Base-by-base conservation (phyloP, 441 rosid genomes). In the Biscutella auriculata region DNA sequence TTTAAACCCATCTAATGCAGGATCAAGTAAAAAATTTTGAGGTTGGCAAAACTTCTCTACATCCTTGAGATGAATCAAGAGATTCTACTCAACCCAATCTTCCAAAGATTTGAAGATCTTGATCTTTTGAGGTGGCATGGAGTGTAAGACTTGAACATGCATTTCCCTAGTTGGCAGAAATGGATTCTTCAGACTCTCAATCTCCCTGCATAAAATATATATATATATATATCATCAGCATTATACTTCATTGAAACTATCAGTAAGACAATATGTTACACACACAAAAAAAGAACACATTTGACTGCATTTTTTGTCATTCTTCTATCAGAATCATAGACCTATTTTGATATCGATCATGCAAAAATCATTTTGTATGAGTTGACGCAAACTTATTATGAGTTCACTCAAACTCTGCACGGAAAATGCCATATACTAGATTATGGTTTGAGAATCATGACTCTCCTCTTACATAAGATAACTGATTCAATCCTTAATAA, bases 41-140 rank as follows among this genome's bases (percentile, higher is more conserved):
- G 98, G 94, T 57, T 92, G 98, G 97, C 98, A 92, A 30, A 87
- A 82, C 48, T 88, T 86, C 76, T 92, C 98, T 7, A 84, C 94
- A 8, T 87, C 91, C 65, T 83, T 92, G 57, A 92, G 85, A 63
- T 74, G 84, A 60, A 70, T 47, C 50, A 92, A 74, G 45, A 92
- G 60, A 73, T 88, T 84, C 51, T 83, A 2, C 73, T 79, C 85
- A 1, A 91, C 98, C 98, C 98, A 91, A 13, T 27, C 73, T 71
- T 90, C 97, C 74, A 90, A 5, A 2, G 96, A 91, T 70, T 88
- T 82, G 44, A 91, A 91, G 63, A 91, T 83, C 73, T 91, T 95
- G 23, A 88, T 70, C 81, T 91, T 88, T 39, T 85, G 85, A 2
- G 93, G 87, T 15, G 92, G 90, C 96, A 90, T 76, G 26, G 92